phyloP scores from a whole-genome alignment of 192 early-diverging fungal species.

The Haplosporangium gracile region DNA sequence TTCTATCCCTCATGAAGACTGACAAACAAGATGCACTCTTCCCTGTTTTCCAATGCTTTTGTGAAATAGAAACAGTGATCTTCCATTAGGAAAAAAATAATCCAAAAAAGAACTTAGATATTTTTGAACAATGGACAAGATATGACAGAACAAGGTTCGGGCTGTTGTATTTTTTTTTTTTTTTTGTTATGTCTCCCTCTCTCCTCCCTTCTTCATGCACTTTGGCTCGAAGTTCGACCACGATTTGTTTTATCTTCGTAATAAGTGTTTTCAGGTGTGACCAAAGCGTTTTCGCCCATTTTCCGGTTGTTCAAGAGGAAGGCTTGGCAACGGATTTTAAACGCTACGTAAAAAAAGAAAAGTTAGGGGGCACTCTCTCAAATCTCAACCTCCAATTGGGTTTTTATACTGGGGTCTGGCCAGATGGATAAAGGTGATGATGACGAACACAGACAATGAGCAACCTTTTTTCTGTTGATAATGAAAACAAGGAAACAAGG shows the following conservation, averaged over 20 bases:
- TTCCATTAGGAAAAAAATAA: neutral
- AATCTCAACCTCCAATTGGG: neutral
- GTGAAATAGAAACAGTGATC: neutral
- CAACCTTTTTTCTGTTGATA: too few species aligned
- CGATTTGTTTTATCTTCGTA: too few species aligned
- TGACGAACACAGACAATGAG: neutral
- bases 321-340: neutral
- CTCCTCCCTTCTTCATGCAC: neutral
- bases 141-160: neutral
- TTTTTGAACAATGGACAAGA: neutral
- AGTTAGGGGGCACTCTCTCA: too few species aligned
- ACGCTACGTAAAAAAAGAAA: too few species aligned
- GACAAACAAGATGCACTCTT: too few species aligned
- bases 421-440: neutral
- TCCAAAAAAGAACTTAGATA: neutral
- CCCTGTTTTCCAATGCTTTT: too few species aligned
- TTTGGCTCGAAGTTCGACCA: too few species aligned
- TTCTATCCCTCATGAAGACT: too few species aligned
- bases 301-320: neutral
- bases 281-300: constrained; percentile 5
- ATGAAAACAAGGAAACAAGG: too few species aligned
- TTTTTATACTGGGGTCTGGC: neutral
- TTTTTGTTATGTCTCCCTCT: neutral
- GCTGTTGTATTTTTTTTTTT: neutral
- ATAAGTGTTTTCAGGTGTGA: neutral